phyloP scores from a whole-genome alignment of 1,139 yeast species.

The Debaryomycetaceae sp. region DNA sequence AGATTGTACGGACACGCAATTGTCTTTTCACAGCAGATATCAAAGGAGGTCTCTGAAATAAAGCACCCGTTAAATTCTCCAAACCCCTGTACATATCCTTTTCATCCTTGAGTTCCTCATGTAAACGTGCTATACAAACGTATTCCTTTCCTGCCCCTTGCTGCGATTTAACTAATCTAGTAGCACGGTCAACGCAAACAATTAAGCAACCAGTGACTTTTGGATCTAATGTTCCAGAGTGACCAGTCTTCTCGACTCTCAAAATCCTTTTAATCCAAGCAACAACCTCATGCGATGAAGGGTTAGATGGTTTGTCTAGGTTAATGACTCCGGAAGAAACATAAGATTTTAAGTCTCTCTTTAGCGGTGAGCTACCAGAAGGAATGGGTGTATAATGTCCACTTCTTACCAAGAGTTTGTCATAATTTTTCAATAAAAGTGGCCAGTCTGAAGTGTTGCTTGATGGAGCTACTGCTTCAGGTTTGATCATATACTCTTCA shows the following conservation, averaged over 20 bases:
- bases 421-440: slow-evolving; percentile 85
- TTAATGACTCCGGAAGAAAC: slow-evolving; percentile 94
- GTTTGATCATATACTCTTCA: slow-evolving; percentile 79
- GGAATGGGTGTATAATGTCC: slow-evolving; percentile 98
- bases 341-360: slow-evolving; percentile 88
- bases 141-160: slow-evolving; percentile 99
- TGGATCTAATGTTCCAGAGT: slow-evolving; percentile 98
- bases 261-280: slow-evolving; percentile 98
- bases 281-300: slow-evolving; percentile 97
- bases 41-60: slow-evolving; percentile 98
- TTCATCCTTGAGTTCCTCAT: slow-evolving; percentile 86
- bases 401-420: slow-evolving; percentile 88
- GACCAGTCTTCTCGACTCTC: slow-evolving; percentile 96
- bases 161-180: slow-evolving; percentile 95
- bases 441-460: slow-evolving; percentile 96
- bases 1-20: slow-evolving; percentile 95
- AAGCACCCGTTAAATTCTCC: slow-evolving; percentile 96
- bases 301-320: slow-evolving; percentile 96
- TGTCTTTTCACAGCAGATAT: slow-evolving; percentile 99
- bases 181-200: slow-evolving; percentile 97
- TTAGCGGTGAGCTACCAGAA: slow-evolving; percentile 89
- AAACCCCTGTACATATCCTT: slow-evolving; percentile 84
- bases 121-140: slow-evolving; percentile 94
- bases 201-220: slow-evolving; percentile 97
- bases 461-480: slow-evolving; percentile 75